Conservation (phyloP, 768 basidiomycete genomes). For the Boletus subcaerulescens region DNA sequence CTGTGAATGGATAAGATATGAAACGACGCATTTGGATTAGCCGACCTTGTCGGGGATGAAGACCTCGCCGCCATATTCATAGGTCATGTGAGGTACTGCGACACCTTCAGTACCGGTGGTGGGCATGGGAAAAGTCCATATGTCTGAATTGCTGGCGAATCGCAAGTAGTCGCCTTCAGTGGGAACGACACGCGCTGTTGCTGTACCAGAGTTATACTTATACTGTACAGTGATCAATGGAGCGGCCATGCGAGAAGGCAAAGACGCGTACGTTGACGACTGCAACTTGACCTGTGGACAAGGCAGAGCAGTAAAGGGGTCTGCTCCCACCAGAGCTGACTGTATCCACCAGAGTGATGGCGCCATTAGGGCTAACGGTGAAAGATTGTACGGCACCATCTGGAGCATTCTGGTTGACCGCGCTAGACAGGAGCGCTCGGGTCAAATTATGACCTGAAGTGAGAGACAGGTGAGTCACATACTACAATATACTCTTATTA, state of each 20-base stretch:
- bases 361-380: conserved; percentile 42
- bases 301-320: conserved; percentile 50
- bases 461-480: conserved; percentile 20
- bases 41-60: conserved; percentile 65
- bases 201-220: conserved; percentile 44
- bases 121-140: conserved; percentile 54
- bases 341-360: conserved; percentile 45
- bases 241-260: too few species aligned
- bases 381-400: conserved; percentile 55
- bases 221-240: conserved; percentile 37
- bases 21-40: neutral
- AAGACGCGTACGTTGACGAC: conserved; percentile 48
- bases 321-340: conserved; percentile 46
- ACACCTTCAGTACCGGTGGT: conserved; percentile 24
- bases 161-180: conserved; percentile 38
- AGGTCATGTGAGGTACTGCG: conserved; percentile 67
- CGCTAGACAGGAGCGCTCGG: conserved; percentile 34
- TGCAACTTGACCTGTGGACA: conserved; percentile 56
- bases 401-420: conserved; percentile 51
- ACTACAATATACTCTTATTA: conserved; percentile 63
- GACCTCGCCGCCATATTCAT: conserved; percentile 53
- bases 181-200: conserved; percentile 41
- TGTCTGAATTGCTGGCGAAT: conserved; percentile 33
- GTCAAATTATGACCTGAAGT: neutral
- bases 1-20: conserved; percentile 29